A percentile compares a stretch with the other conserved stretches of the same genome.
These are phyloP conservation scores for Cytospora mali DNA, from an alignment of 2,329 filamentous ascomycete species.

Conservation along the genomic window DNA sequence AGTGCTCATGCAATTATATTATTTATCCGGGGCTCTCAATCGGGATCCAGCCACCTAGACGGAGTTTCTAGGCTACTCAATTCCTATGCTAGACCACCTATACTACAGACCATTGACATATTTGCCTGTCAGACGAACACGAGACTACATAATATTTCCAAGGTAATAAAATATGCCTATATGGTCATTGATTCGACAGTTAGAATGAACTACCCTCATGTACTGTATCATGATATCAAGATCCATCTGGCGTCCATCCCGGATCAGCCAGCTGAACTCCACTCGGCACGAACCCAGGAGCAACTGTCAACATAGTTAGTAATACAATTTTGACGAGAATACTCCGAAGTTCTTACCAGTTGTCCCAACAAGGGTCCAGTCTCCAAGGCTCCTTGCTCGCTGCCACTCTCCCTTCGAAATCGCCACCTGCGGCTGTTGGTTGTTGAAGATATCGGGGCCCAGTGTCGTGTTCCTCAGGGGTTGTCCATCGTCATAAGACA, in stretches of 20 bases:
- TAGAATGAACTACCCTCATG: too few species aligned
- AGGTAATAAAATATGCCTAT: too few species aligned
- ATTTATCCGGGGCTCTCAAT: too few species aligned
- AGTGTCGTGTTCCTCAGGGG: slow-evolving; percentile 41
- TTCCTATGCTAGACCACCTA: too few species aligned
- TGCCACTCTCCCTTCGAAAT: slow-evolving; percentile 49
- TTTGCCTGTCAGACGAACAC: too few species aligned
- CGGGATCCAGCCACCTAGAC: too few species aligned
- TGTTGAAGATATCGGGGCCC: slow-evolving; percentile 46
- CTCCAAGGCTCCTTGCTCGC: slow-evolving; percentile 46
- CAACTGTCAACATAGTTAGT: slow-evolving; percentile 9
- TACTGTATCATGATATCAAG: not conserved
- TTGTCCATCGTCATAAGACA: slow-evolving; percentile 48
- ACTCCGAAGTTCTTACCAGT: slow-evolving; percentile 24
- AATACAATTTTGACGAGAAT: not conserved
- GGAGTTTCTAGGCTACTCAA: too few species aligned
- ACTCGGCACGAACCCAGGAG: slow-evolving; percentile 17
- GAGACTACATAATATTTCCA: too few species aligned
- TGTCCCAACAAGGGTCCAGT: slow-evolving; percentile 52
- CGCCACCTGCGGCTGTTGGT: slow-evolving; percentile 47
- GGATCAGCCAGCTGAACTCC: slow-evolving; percentile 16
- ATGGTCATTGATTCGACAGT: too few species aligned
- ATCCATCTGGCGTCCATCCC: slow-evolving; percentile 9
- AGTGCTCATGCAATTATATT: too few species aligned
- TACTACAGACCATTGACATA: too few species aligned